Base-by-base conservation (phyloP, 768 basidiomycete species). In the Lactarius vividus region DNA sequence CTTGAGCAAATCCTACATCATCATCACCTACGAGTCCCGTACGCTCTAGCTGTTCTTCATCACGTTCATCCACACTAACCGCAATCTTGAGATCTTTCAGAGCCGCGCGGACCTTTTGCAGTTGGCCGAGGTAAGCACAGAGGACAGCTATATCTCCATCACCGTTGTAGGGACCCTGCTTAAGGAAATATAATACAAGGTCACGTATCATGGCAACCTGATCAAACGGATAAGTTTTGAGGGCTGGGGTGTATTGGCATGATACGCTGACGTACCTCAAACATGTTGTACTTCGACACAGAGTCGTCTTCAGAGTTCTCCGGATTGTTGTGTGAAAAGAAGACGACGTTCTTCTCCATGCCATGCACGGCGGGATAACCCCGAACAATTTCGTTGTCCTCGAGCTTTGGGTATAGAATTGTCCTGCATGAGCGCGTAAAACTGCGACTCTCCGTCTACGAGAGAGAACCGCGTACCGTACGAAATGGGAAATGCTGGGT, bases 281-380 rank as follows among this genome's bases (percentile, higher is more conserved):
- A 88, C 3, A 71, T 75, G 71, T 92, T 92, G 72, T 78, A 84
- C 67, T 87, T 91, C 60, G 86, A 88, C 0, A 79, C 79, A 0
- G 85, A 83, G n/a, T 91, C 87, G 7, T 88, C 85, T 9, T 69
- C 76, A 1, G 82, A 83, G 35, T 84, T 84, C 73, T 93, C 91
- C 57, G 72, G 75, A 70, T 91, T 80, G 4, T 72, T 75, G 66
- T 92, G 91, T 9, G 81, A 80, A 60, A 91, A 70, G 76, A 92
- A 92, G 73, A 84, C 89, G 1, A 91, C 76, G 64, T 91, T 84
- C 64, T 84, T 83, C 5, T 75, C 70, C 73, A 92, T 79, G 0
- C 91, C 91, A 26, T 82, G 80, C 10, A 91, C 86, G 13, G 77
- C 72, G 0, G 83, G 83, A 73, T 88, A 87, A 0, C 71, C 3